A percentile compares a stretch with the other conserved stretches of the same genome.
Conservation (phyloP, 2,329 filamentous ascomycete species). For the Triangularia verruculosa region DNA sequence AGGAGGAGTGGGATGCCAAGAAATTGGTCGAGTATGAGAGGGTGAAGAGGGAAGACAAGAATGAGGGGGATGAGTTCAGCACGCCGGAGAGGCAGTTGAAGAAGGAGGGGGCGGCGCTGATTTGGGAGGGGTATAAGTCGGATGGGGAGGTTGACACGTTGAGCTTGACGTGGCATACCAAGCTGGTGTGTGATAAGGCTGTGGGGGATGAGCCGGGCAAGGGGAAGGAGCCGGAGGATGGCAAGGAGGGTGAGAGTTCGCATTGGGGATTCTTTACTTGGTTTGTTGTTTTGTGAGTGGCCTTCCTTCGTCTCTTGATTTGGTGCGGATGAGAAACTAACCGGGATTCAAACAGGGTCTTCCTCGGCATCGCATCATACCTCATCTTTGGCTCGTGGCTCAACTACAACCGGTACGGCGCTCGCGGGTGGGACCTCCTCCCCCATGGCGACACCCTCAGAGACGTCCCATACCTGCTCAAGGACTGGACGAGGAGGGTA, state of each 20-base stretch:
- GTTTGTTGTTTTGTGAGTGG: constrained; percentile 84
- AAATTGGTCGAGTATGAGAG: constrained; percentile 51
- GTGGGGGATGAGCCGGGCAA: constrained; percentile 38
- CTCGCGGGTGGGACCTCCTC: constrained; percentile 89
- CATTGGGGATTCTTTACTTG: constrained; percentile 97
- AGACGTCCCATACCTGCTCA: constrained; percentile 86
- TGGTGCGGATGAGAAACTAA: constrained; percentile 13
- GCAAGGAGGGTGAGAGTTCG: constrained; percentile 52
- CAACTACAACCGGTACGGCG: constrained; percentile 96
- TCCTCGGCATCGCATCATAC: constrained; percentile 82
- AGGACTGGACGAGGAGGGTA: constrained; percentile 80
- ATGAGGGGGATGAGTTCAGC: constrained; percentile 36
- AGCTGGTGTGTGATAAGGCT: constrained; percentile 24
- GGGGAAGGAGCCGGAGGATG: constrained; percentile 51
- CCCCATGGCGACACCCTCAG: constrained; percentile 90
- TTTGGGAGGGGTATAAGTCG: constrained; percentile 70
- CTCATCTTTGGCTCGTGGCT: constrained; percentile 98
- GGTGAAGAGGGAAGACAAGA: constrained; percentile 28
- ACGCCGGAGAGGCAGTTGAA: constrained; percentile 51
- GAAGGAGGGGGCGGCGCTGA: constrained; percentile 60
- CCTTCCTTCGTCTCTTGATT: constrained; percentile 2
- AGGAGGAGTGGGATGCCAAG: constrained; percentile 59
- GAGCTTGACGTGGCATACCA: constrained; percentile 10
- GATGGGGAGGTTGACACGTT: constrained; percentile 32
- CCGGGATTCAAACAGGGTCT: constrained; percentile 56